A percentile compares a stretch with the other conserved stretches of the same genome.
phyloP scores from a whole-genome alignment of 2,329 filamentous ascomycete genomes.

The Fusarium tricinctum region DNA sequence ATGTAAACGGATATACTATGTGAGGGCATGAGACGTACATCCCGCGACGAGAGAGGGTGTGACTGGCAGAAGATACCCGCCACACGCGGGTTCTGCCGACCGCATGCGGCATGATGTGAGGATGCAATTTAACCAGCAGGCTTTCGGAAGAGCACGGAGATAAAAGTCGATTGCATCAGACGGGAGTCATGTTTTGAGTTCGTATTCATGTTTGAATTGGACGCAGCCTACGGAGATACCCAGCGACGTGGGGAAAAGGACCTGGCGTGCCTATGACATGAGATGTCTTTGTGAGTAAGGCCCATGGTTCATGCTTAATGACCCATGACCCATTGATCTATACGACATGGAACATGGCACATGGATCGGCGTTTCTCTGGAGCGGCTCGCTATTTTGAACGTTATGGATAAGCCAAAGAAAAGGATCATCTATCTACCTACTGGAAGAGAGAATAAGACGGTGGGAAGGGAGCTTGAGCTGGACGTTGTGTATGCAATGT shows the following conservation, averaged over 20 bases:
- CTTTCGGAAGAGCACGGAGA: conserved; percentile 41
- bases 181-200: conserved; percentile 57
- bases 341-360: conserved; percentile 44
- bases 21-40: conserved; percentile 33
- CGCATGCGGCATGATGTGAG: conserved; percentile 34
- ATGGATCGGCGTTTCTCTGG: conserved; percentile 47
- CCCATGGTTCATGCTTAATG: conserved; percentile 46
- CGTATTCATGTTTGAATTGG: conserved; percentile 46
- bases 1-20: conserved; percentile 72
- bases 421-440: conserved; percentile 41
- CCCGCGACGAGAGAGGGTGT: conserved; percentile 25
- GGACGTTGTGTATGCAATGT: conserved; percentile 34
- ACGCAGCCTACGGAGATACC: conserved; percentile 44
- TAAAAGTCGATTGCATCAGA: conserved; percentile 55
- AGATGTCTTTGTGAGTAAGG: conserved; percentile 40
- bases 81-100: conserved; percentile 27
- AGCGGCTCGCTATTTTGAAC: conserved; percentile 45
- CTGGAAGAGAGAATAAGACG: conserved; percentile 47
- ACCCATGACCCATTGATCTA: conserved; percentile 46
- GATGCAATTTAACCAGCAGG: conserved; percentile 38
- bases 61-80: conserved; percentile 26
- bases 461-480: conserved; percentile 34
- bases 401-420: conserved; percentile 46
- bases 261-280: conserved; percentile 34
- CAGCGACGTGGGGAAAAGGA: conserved; percentile 38